Conservation (phyloP, 1,139 yeast genomes). For the Magnusiomyces sp. region DNA sequence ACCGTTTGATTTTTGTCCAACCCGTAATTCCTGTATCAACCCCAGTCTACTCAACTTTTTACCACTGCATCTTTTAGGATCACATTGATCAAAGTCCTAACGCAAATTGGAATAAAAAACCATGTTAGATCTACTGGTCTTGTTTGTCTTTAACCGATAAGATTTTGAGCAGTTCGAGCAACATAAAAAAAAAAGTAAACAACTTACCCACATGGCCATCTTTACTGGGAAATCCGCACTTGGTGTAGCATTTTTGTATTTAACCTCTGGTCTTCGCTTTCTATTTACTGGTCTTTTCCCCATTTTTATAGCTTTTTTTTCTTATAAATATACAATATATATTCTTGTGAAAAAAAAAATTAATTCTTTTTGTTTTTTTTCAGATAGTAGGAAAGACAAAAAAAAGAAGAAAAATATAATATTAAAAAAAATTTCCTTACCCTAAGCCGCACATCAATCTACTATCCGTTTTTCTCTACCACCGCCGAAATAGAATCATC, state of each 20-base stretch:
- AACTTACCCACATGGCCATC: conserved; percentile 37
- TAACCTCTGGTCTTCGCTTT: conserved; percentile 16
- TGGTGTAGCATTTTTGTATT: conserved; percentile 14
- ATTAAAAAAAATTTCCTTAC: background rate
- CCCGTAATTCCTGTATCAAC: conserved; percentile 61
- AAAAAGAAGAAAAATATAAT: background rate
- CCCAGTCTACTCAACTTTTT: conserved; percentile 89
- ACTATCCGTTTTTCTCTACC: background rate
- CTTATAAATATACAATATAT: background rate
- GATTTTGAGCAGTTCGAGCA: conserved; percentile 8
- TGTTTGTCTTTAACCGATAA: background rate
- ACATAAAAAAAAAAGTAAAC: conserved; percentile 3
- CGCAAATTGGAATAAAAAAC: background rate
- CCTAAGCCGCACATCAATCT: background rate
- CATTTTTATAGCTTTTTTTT: conserved; percentile 5
- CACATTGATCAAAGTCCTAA: conserved; percentile 91
- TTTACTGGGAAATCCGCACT: conserved; percentile 28
- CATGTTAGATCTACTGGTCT: background rate
- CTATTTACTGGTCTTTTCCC: conserved; percentile 13
- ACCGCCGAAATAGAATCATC: too few relatives aligned
- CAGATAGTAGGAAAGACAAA: background rate
- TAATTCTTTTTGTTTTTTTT: background rate
- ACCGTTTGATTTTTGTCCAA: conserved; percentile 90
- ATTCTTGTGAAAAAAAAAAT: background rate
- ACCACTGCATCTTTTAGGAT: conserved; percentile 96